Base-by-base conservation (phyloP, 139 green algal species). In the Chlorella vulgaris region DNA sequence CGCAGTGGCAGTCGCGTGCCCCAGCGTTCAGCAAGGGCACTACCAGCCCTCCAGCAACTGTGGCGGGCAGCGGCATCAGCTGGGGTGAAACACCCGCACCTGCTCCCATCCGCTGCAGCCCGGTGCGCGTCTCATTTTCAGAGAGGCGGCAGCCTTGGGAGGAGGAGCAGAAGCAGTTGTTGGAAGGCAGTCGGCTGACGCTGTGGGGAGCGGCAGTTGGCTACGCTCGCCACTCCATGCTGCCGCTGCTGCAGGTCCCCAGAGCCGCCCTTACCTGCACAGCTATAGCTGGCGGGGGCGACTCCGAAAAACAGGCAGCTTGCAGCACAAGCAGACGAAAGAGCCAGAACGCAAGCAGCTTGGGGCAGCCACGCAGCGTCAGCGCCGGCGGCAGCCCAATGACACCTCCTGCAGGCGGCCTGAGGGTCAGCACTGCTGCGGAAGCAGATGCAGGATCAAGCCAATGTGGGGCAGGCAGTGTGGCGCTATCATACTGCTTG, bases 161-260 rank as follows among this genome's bases (percentile, higher is more conserved):
- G 61, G 61, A 24, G 28, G 21, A 24, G 65, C 24, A 71, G 65
- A 28, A 71, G 65, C 65, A 71, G 28, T n/a, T 83, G 19, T 29
- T 60, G 13, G 68, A 50, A 22, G 81, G 68, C 4, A 3, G 21
- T 7, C 19, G 60, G 43, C 33, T 84, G 70, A 33, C 39, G 21
- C 43, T 85, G 28, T 66, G 55, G 5, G 31, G 39, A 21, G 81
- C 81, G 3, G 73, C 73, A 0, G 63, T 76, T 13, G 81, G 73
- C 6, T 42, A 53, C 33, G 62, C 39, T 6, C 35, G 36, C 0
- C 38, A 58, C 43, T 39, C 31, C 61, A 76, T 85, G 81, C 71
- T 85, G 73, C 81, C 81, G 21, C 43, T 85, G 62, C 60, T 82
- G 62, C 36, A 62, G 42, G 42, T 87, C 55, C 83, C 83, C 10